Conservation (phyloP, 345 rosid genomes). For the Gossypioides kirkii region DNA sequence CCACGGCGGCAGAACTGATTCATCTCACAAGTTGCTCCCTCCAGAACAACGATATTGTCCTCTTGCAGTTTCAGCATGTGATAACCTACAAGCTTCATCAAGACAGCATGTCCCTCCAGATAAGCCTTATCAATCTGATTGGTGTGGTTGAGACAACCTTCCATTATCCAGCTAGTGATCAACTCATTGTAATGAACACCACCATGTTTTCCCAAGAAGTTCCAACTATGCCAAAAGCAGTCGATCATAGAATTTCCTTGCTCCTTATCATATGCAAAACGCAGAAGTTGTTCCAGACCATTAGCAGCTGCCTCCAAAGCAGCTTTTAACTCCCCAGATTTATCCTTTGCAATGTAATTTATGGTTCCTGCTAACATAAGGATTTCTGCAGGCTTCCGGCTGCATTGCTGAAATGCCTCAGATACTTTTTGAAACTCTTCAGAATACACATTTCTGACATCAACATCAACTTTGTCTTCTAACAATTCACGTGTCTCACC, state of each 20-base stretch:
- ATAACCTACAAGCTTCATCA: slow-evolving; percentile 48
- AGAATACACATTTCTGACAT: background rate
- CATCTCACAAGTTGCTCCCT: slow-evolving; percentile 25
- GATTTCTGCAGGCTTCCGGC: slow-evolving; percentile 28
- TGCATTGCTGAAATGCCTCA: background rate
- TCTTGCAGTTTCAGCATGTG: slow-evolving; percentile 44
- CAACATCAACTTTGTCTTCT: background rate
- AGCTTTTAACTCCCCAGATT: background rate
- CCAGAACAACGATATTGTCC: slow-evolving; percentile 38
- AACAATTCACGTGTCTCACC: background rate
- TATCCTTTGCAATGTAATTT: slow-evolving; percentile 8
- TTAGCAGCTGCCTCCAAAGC: slow-evolving; percentile 13
- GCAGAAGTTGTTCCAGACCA: slow-evolving; percentile 11
- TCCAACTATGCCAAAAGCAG: slow-evolving; percentile 53
- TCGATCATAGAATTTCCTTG: slow-evolving; percentile 4
- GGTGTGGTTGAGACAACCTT: slow-evolving; percentile 41
- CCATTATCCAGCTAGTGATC: slow-evolving; percentile 60
- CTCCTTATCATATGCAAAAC: slow-evolving; percentile 27
- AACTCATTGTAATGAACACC: slow-evolving; percentile 44
- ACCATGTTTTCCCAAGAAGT: slow-evolving; percentile 31
- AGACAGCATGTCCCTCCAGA: slow-evolving; percentile 32
- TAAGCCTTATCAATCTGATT: slow-evolving; percentile 38
- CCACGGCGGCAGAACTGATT: slow-evolving; percentile 23
- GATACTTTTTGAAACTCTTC: background rate
- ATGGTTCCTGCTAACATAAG: slow-evolving; percentile 34